Evolutionary conservation across 225 moss, liverwort and hornwort species (phyloP), one percentile per base, ranked within the genome.

Genomic region (Takakia lepidozioides): DNA sequence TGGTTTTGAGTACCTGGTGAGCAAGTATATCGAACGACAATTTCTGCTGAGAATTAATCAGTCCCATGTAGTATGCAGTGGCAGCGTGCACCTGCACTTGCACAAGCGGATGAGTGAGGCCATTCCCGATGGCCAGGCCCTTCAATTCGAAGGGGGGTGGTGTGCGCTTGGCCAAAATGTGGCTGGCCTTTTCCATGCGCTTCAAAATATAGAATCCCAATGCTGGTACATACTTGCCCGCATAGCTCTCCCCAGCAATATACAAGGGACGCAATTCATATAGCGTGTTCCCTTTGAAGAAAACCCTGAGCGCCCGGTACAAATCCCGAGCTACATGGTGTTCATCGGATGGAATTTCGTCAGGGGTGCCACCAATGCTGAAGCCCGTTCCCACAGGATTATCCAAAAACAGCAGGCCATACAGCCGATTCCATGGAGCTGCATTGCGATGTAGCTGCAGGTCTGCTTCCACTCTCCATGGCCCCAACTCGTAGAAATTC

Each of bases 321-420:
- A 79, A 21, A 56, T 79, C 73, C 9, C 65, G 59, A 7, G 69
- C 66, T n/a, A 66, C 58, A 24, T 70, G 41, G 37, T 74, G 50
- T 52, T 64, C 16, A 19, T 70, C 65, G 9, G 25, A 59, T 3
- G 49, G 32, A 22, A 73, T 68, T 46, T 57, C 61, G 6, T 64
- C 68, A n/a, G 44, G 50, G 8, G 79, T 66, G 21, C 65, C 55
- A 9, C 57, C 16, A 4, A 38, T 34, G 70, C 80, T 80, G 51
- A 80, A 80, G 20, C 80, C 80, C 60, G 67, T 19, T 45, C 62
- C 62, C 11, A 46, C 74, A n/a, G 75, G 80, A 51, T 66, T 80
- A 49, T 80, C 80, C 15, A 80, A 57, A 55, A 75, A 71, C 17
- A 80, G 56, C 63, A 80, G 14, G 10, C 80, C 80, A 34, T 51